Evolutionary conservation across 2,329 filamentous ascomycete genomes (phyloP).

Genomic region (Pseudogymnoascus sp.): DNA sequence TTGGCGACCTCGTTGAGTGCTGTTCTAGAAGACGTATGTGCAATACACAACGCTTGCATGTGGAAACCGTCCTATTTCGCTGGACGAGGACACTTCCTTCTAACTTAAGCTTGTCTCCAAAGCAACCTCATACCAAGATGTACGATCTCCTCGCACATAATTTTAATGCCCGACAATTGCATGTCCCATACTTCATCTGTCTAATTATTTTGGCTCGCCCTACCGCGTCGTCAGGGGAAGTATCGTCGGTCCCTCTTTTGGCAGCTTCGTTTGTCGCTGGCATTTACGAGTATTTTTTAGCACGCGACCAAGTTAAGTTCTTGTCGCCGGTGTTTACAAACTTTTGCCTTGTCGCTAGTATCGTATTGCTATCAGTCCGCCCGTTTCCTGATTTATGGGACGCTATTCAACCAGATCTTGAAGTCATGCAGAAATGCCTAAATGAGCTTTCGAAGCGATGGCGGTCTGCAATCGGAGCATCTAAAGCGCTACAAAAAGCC

Average conservation of each 20-base stretch:
- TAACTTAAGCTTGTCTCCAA: slow-evolving; percentile 21
- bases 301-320: slow-evolving; percentile 34
- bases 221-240: slow-evolving; percentile 14
- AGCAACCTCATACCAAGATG: background rate
- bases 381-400: background rate
- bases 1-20: background rate
- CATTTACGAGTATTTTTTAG: slow-evolving; percentile 36
- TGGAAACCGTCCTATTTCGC: slow-evolving; percentile 19
- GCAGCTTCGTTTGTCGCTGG: slow-evolving; percentile 35
- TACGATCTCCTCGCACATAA: slow-evolving; percentile 18
- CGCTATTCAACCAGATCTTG: background rate
- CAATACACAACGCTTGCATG: background rate
- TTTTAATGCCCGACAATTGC: slow-evolving; percentile 33
- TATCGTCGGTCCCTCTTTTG: slow-evolving; percentile 31
- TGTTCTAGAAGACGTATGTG: background rate
- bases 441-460: background rate
- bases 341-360: slow-evolving; percentile 31
- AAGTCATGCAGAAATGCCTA: background rate
- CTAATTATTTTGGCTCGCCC: slow-evolving; percentile 33
- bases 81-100: slow-evolving; percentile 31
- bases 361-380: background rate
- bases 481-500: background rate
- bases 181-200: slow-evolving; percentile 32
- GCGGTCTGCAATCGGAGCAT: background rate
- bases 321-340: slow-evolving; percentile 36